These are phyloP conservation scores for Spatholobus suberectus DNA, from an alignment of 306 rosid species.

Conservation along the genomic window DNA sequence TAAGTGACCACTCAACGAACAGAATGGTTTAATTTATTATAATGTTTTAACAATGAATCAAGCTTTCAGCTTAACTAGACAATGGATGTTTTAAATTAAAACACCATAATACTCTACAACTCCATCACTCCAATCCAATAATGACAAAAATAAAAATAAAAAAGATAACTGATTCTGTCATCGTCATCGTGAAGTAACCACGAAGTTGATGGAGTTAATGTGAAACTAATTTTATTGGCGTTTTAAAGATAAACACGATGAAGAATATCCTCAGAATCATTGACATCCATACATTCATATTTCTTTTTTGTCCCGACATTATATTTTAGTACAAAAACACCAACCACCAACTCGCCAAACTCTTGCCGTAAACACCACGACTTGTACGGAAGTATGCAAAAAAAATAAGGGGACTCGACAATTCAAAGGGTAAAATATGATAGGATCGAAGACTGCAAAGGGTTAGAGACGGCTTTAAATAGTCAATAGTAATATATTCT, in stretches of 20 bases:
- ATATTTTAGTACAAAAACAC: neutral
- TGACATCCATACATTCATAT: neutral
- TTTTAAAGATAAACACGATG: neutral
- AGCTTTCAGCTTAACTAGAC: neutral
- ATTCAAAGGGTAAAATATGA: neutral
- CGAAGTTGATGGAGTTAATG: neutral
- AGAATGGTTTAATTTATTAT: neutral
- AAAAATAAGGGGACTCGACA: neutral
- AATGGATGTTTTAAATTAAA: too few relatives aligned
- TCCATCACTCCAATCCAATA: neutral
- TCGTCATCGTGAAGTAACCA: neutral
- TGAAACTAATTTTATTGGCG: neutral
- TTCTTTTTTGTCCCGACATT: too few relatives aligned
- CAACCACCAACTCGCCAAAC: neutral
- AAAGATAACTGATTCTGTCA: neutral
- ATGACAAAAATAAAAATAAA: neutral
- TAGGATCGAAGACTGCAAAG: neutral
- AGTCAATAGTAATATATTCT: neutral
- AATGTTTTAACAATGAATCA: neutral
- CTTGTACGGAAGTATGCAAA: neutral
- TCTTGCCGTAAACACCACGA: neutral
- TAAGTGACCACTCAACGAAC: constrained; percentile 29
- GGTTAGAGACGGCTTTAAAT: neutral
- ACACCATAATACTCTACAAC: too few relatives aligned
- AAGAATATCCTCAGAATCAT: neutral